phyloP scores from a whole-genome alignment of 257 asterid genomes.

The Nicotiana sylvestris region DNA sequence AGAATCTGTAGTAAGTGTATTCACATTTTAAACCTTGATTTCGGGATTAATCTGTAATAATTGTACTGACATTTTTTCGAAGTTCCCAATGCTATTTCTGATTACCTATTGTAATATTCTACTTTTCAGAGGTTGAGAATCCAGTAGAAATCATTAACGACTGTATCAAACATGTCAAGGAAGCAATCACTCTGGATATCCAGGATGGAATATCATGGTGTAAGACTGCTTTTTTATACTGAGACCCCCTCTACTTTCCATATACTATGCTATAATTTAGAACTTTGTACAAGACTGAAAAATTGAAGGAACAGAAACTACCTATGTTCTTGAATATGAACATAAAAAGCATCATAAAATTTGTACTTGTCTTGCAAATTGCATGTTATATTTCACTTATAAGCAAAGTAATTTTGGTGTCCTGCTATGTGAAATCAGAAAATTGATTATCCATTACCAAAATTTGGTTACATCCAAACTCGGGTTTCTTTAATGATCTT shows the following conservation, averaged over 20 bases:
- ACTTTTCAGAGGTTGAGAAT: constrained; percentile 66
- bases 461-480: not conserved
- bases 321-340: not conserved
- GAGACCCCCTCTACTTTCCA: not conserved
- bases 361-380: not conserved
- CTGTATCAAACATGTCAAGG: constrained; percentile 78
- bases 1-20: too few species aligned
- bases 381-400: not conserved
- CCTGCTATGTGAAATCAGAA: too few species aligned
- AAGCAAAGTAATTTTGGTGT: too few species aligned
- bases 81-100: not conserved
- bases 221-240: constrained; percentile 24
- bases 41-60: too few species aligned
- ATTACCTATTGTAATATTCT: not conserved
- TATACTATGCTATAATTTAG: not conserved
- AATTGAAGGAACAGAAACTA: not conserved
- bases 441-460: too few species aligned
- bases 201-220: constrained; percentile 95
- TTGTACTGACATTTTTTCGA: not conserved
- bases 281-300: not conserved
- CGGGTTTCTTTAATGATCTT: not conserved
- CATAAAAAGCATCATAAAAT: not conserved
- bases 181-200: constrained; percentile 78
- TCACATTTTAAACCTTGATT: too few species aligned
- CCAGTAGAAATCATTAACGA: constrained; percentile 65